Base-by-base conservation (phyloP, 192 early-diverging fungal species). In the Backusella tarrabulga region DNA sequence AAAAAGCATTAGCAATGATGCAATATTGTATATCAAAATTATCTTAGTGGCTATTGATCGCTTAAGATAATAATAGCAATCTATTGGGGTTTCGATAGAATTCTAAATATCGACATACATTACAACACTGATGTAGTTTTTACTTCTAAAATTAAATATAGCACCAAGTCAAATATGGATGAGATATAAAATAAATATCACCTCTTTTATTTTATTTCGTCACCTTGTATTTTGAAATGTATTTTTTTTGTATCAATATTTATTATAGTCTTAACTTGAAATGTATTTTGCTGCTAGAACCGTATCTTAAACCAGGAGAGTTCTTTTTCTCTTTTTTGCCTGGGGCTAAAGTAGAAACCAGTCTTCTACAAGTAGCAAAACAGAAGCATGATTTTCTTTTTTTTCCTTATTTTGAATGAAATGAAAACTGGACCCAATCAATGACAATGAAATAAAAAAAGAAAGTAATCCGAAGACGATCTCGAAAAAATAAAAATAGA, bases 331-430 rank as follows among this genome's bases (percentile, higher is more conserved):
- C 3, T 26, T 29, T 63, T 63, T 63, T 2, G 1, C 12, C 56
- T 29, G 3, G 56, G 12, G 23, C 56, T 63, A 63, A 63, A 63
- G 29, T 3, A 23, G 56, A 29, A 29, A 29, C 56, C 32, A 40
- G 50, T 38, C 35, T 32, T 74, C 42, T 35, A 21, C 73, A 36
- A 50, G 42, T 34, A 29, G 26, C 26, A 63, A 63, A 63, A 29
- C 12, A 29, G 56, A 63, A 63, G 11, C 56, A 66, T 74, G 26
- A 5, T 74, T 52, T 63, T 63, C 56, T 74, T 74, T 74, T 29
- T 74, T 52, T 63, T 38, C 56, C 73, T 38, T 32, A 42, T 34
- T 50, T 38, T 50, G 73, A 74, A 6, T 21, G 34, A 63, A 19
- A 63, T 4, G 26, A 63, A 29, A 29, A 29, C 9, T 63, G 12